phyloP scores from a whole-genome alignment of 2,329 filamentous ascomycete species.

The Beauveria varroae region DNA sequence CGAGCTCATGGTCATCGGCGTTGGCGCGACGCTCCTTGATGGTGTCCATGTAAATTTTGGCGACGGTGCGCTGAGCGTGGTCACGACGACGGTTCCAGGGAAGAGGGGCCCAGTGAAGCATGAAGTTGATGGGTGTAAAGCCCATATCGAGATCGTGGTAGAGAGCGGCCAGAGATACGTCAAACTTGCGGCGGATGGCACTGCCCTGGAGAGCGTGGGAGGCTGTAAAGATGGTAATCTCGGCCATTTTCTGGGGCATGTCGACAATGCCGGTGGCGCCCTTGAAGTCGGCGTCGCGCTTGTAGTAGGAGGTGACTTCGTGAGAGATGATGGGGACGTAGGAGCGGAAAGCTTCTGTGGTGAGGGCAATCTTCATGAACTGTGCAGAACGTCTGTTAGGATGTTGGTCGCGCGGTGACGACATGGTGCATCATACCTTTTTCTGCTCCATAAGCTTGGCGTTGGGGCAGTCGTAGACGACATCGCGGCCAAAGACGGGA shows the following conservation, averaged over 20 bases:
- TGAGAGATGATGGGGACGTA: constrained; percentile 73
- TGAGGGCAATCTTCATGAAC: constrained; percentile 79
- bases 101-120: constrained; percentile 79
- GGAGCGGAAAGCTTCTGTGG: constrained; percentile 61
- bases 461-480: constrained; percentile 87
- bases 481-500: constrained; percentile 71
- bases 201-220: constrained; percentile 79
- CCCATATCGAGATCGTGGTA: constrained; percentile 90
- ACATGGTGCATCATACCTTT: constrained; percentile 50
- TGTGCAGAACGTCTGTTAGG: constrained; percentile 21
- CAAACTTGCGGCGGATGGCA: constrained; percentile 73
- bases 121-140: constrained; percentile 84
- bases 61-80: constrained; percentile 70
- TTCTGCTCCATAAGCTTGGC: constrained; percentile 94
- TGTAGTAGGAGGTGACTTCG: constrained; percentile 68
- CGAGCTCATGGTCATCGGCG: constrained; percentile 46
- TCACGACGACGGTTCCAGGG: constrained; percentile 84
- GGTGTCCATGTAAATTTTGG: constrained; percentile 74
- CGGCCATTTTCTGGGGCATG: constrained; percentile 68
- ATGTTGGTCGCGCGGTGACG: background rate
- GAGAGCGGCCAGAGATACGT: constrained; percentile 70
- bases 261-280: constrained; percentile 61
- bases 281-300: constrained; percentile 59
- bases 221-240: constrained; percentile 86
- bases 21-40: constrained; percentile 61